These are phyloP conservation scores for Microdochium nivale DNA, from an alignment of 2,329 filamentous ascomycete species.

Conservation along the genomic window DNA sequence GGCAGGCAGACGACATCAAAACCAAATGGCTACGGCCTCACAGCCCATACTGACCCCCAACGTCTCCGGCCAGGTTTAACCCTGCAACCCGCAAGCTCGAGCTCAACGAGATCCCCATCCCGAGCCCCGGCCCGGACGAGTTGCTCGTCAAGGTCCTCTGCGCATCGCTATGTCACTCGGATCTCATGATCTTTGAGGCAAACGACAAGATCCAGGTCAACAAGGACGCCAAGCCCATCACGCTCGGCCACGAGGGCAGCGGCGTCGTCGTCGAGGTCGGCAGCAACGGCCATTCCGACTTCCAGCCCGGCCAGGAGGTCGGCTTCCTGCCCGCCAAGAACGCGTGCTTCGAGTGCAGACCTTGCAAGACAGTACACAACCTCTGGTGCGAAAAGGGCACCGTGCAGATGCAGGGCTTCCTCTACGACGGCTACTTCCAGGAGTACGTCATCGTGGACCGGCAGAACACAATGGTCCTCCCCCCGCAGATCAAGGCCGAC, in stretches of 20 bases:
- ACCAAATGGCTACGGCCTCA: no score
- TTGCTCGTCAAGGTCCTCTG: slow-evolving; percentile 8
- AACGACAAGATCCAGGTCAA: slow-evolving; percentile 3
- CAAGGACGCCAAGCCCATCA: slow-evolving; percentile 11
- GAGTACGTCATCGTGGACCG: slow-evolving; percentile 17
- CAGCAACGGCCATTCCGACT: slow-evolving; percentile 37
- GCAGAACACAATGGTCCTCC: slow-evolving; percentile 15
- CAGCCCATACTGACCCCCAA: background rate
- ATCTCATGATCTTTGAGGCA: slow-evolving; percentile 7
- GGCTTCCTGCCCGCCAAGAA: slow-evolving; percentile 19
- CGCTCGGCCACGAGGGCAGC: slow-evolving; percentile 55
- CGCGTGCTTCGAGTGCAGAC: slow-evolving; percentile 13
- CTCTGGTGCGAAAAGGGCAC: slow-evolving; percentile 13
- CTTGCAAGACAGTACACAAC: slow-evolving; percentile 11
- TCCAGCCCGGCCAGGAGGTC: slow-evolving; percentile 51
- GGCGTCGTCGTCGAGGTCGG: slow-evolving; percentile 51
- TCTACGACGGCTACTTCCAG: slow-evolving; percentile 15
- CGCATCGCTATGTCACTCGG: slow-evolving; percentile 5
- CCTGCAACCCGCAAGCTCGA: slow-evolving; percentile 3
- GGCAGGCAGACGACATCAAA: no score
- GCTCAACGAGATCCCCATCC: slow-evolving; percentile 8
- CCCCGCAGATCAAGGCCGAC: slow-evolving; percentile 9
- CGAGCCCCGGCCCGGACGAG: slow-evolving; percentile 5
- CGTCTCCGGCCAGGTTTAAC: slow-evolving; percentile 1
- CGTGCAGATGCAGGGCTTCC: slow-evolving; percentile 14